phyloP scores from a whole-genome alignment of 352 stramenopile genomes.

The Phytopythium cucurbitacearum region DNA sequence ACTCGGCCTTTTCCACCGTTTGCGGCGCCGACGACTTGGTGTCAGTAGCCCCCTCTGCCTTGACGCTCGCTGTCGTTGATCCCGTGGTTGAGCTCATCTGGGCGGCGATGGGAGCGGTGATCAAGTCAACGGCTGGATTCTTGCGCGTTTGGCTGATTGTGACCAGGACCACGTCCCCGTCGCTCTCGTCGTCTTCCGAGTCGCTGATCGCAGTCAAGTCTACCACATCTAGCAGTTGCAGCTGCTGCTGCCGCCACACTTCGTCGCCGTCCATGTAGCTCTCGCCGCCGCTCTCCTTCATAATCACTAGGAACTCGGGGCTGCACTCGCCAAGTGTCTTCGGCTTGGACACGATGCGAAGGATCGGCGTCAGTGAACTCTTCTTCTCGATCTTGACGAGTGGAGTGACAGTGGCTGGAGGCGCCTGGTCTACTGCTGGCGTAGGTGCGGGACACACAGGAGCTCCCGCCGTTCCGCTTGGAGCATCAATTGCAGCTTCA shows the following conservation, averaged over 20 bases:
- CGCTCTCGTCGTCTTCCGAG: slow-evolving; percentile 30
- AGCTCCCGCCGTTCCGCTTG: too few relatives aligned
- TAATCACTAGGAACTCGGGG: slow-evolving; percentile 39
- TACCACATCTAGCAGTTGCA: slow-evolving; percentile 49
- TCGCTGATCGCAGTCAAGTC: slow-evolving; percentile 61
- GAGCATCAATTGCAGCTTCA: too few relatives aligned
- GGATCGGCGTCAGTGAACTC: slow-evolving; percentile 1
- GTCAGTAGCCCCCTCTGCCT: background rate
- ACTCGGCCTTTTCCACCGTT: slow-evolving; percentile 34
- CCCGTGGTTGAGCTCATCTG: background rate
- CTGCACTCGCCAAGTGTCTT: slow-evolving; percentile 26
- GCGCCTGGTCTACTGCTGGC: background rate
- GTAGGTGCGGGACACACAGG: too few relatives aligned
- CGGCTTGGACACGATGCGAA: slow-evolving; percentile 10
- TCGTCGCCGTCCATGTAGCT: slow-evolving; percentile 36
- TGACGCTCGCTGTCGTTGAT: background rate
- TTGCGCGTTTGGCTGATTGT: slow-evolving; percentile 7
- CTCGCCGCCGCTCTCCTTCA: slow-evolving; percentile 38
- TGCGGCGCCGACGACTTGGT: slow-evolving; percentile 4
- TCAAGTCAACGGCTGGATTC: background rate
- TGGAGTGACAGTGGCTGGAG: background rate
- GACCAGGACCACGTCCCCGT: slow-evolving; percentile 22
- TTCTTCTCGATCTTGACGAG: slow-evolving; percentile 4
- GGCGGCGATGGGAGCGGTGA: slow-evolving; percentile 2
- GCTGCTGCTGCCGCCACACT: slow-evolving; percentile 24